Evolutionary conservation across 2,329 filamentous ascomycete species (phyloP).

Genomic region (Ascocoryne sarcoides): DNA sequence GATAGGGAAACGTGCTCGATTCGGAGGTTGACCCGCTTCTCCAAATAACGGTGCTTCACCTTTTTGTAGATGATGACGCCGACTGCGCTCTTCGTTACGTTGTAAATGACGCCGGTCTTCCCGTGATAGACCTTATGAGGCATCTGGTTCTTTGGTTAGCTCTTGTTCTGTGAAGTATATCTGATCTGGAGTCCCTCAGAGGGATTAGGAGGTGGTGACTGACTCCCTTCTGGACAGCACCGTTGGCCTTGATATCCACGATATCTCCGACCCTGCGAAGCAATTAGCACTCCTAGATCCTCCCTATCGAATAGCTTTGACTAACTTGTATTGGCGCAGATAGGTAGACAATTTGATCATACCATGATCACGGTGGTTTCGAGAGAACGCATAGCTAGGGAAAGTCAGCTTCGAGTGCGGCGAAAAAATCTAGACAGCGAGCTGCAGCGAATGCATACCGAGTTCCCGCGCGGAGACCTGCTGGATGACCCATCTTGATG

Average conservation of each 20-base stretch:
- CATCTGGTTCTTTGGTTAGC: constrained; percentile 4
- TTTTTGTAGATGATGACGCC: constrained; percentile 99
- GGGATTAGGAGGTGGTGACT: too few species aligned
- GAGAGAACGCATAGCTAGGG: constrained; percentile 90
- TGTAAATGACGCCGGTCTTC: constrained; percentile 92
- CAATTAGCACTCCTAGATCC: constrained; percentile 34
- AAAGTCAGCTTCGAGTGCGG: neutral
- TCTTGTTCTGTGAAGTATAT: neutral
- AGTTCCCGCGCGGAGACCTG: constrained; percentile 80
- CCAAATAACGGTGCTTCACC: constrained; percentile 98
- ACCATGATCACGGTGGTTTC: constrained; percentile 81
- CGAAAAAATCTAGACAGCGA: neutral
- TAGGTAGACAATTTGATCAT: constrained; percentile 91
- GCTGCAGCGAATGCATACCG: constrained; percentile 36
- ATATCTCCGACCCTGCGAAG: constrained; percentile 81
- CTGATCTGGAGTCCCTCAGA: too few species aligned
- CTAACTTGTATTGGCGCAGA: constrained; percentile 83
- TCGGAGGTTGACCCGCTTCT: constrained; percentile 99
- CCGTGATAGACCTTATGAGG: constrained; percentile 12
- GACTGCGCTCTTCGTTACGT: constrained; percentile 96
- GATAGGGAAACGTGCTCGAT: constrained; percentile 95
- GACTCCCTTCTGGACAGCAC: constrained; percentile 89
- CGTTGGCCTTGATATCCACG: constrained; percentile 97
- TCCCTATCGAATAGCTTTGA: constrained; percentile 8
- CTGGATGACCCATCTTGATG: constrained; percentile 53